phyloP scores from a whole-genome alignment of 176 grass and related monocot species.

The Miscanthus lutarioriparius region DNA sequence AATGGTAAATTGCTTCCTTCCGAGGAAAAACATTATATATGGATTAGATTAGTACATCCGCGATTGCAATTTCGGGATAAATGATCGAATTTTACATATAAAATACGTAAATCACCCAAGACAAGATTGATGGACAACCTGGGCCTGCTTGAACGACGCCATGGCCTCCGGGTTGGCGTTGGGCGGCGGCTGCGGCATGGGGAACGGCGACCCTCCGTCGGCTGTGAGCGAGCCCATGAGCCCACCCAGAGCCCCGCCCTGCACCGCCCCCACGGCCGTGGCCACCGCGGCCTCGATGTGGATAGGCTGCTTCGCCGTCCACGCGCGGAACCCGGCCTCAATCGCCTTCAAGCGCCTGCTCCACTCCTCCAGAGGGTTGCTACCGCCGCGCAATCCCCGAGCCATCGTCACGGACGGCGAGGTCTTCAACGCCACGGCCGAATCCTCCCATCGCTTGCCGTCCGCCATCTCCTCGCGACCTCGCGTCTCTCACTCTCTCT shows the following conservation, averaged over 20 bases:
- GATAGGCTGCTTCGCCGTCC: constrained; percentile 73
- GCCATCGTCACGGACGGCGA: constrained; percentile 13
- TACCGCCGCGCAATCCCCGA: constrained; percentile 24
- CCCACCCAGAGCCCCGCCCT: constrained; percentile 59
- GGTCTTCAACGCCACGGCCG: constrained; percentile 27
- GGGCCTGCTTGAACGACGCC: constrained; percentile 66
- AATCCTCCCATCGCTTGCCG: constrained; percentile 12
- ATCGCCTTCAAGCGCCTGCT: constrained; percentile 38
- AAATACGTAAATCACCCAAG: not conserved
- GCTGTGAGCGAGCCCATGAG: constrained; percentile 64
- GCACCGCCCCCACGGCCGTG: constrained; percentile 57
- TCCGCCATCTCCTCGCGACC: constrained; percentile 15
- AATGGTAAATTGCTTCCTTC: not conserved
- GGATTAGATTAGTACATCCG: not conserved
- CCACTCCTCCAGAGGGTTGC: constrained; percentile 39
- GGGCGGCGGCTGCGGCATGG: constrained; percentile 41
- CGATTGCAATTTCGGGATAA: not conserved
- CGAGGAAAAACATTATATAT: not conserved
- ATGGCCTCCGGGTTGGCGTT: constrained; percentile 57
- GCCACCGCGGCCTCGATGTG: constrained; percentile 65
- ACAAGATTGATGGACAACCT: constrained; percentile 45
- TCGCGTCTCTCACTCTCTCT: not conserved
- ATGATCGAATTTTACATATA: constrained; percentile 3
- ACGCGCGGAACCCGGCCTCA: constrained; percentile 60
- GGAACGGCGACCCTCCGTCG: constrained; percentile 50